Conservation (phyloP, 495 filamentous ascomycete species). For the Rhypophila decipiens region DNA sequence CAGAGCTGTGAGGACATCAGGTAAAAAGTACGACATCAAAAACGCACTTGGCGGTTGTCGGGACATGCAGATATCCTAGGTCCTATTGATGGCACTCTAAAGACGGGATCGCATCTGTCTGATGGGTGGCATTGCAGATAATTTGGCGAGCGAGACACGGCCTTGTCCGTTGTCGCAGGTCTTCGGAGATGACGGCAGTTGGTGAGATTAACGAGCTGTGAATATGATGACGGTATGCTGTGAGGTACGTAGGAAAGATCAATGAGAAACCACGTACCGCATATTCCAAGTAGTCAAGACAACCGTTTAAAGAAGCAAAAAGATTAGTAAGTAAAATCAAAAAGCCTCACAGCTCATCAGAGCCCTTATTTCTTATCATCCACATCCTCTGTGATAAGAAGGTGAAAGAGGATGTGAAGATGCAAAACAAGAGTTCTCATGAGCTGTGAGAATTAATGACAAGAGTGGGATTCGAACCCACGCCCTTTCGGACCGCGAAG, state of each 20-base stretch:
- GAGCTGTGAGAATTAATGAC: conserved; percentile 8
- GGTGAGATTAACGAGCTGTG: neutral
- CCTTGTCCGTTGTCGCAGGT: neutral
- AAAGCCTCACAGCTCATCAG: no score
- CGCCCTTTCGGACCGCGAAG: conserved; percentile 26
- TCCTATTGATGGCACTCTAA: neutral
- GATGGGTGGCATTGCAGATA: neutral
- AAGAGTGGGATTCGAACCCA: conserved; percentile 35
- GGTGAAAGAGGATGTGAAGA: neutral
- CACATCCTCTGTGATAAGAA: neutral
- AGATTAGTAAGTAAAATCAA: no score
- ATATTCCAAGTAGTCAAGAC: neutral
- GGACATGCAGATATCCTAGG: neutral
- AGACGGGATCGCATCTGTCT: neutral
- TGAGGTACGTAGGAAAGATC: neutral
- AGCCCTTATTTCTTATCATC: no score
- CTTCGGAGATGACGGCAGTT: no score
- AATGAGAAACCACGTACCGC: neutral
- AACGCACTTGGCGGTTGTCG: neutral
- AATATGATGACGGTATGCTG: neutral
- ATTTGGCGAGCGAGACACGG: neutral
- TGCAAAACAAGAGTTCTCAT: no score
- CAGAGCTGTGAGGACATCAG: no score
- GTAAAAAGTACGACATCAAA: neutral
- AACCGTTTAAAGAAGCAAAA: neutral